phyloP scores from a whole-genome alignment of 768 basidiomycete species.

The Candolleomyces eurysporus region DNA sequence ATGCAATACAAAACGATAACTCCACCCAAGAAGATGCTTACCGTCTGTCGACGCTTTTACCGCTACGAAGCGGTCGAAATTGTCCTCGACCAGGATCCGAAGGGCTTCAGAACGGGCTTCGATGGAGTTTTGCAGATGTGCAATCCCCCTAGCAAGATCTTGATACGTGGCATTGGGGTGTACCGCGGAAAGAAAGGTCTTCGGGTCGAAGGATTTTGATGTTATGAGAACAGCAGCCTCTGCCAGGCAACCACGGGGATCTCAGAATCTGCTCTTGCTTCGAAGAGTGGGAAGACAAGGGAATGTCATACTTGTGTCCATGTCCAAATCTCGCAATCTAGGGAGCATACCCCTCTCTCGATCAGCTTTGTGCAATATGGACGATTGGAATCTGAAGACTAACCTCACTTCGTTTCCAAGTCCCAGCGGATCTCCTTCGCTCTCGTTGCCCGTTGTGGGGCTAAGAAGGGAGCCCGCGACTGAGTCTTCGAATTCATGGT shows the following conservation, averaged over 20 bases:
- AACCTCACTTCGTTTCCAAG: conserved; percentile 65
- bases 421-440: conserved; percentile 76
- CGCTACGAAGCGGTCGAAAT: conserved; percentile 96
- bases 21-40: conserved; percentile 27
- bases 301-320: conserved; percentile 68
- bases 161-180: conserved; percentile 96
- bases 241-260: conserved; percentile 22
- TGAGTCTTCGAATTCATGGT: conserved; percentile 80
- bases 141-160: conserved; percentile 79
- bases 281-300: not conserved
- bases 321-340: conserved; percentile 67
- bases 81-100: conserved; percentile 91
- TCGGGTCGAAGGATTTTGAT: conserved; percentile 96
- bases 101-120: conserved; percentile 95
- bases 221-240: conserved; percentile 82
- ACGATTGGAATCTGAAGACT: conserved; percentile 20
- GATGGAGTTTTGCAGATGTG: conserved; percentile 71
- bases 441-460: conserved; percentile 47
- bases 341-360: not conserved
- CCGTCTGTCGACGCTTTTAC: conserved; percentile 98
- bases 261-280: not conserved
- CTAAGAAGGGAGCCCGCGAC: conserved; percentile 68
- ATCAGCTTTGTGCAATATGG: too few relatives aligned
- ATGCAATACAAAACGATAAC: conserved; percentile 1
- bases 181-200: conserved; percentile 84